Conservation (phyloP, 2,329 filamentous ascomycete species). For the Waltergamsia citrina region DNA sequence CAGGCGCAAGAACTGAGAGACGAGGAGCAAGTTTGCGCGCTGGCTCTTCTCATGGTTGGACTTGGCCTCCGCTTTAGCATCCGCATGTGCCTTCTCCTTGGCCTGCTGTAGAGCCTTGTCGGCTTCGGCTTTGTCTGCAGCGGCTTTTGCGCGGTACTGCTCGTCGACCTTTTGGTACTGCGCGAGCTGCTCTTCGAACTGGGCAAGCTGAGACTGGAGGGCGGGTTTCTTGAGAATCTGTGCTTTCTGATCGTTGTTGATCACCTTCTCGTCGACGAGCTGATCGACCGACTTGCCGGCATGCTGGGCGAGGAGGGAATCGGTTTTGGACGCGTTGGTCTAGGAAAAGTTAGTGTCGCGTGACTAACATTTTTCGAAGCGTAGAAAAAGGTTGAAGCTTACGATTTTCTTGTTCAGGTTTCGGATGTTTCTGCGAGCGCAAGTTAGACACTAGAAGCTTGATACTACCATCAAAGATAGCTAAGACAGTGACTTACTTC, state of each 20-base stretch:
- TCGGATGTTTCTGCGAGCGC: constrained; percentile 66
- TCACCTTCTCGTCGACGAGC: constrained; percentile 59
- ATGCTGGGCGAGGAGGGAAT: constrained; percentile 59
- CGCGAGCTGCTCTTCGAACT: constrained; percentile 63
- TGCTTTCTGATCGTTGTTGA: constrained; percentile 73
- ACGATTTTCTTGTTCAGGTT: constrained; percentile 94
- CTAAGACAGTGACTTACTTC: constrained; percentile 62
- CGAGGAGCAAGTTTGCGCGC: constrained; percentile 55
- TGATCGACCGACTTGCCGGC: constrained; percentile 63
- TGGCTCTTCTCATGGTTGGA: constrained; percentile 40
- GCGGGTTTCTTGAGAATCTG: constrained; percentile 69
- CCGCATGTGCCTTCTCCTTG: no score
- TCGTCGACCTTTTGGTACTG: constrained; percentile 69
- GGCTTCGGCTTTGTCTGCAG: constrained; percentile 47
- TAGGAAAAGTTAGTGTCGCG: constrained; percentile 18
- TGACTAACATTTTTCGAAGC: not conserved
- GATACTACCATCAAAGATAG: not conserved
- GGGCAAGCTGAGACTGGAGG: constrained; percentile 57
- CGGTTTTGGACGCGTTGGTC: constrained; percentile 65
- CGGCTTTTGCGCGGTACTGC: constrained; percentile 55
- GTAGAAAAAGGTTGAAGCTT: constrained; percentile 26
- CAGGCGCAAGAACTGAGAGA: constrained; percentile 73
- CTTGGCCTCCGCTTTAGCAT: constrained; percentile 40
- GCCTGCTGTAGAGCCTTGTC: constrained; percentile 49
- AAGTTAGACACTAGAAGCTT: not conserved